Evolutionary conservation across 805 yeast species (phyloP).

Genomic region (Candida boleticola): DNA sequence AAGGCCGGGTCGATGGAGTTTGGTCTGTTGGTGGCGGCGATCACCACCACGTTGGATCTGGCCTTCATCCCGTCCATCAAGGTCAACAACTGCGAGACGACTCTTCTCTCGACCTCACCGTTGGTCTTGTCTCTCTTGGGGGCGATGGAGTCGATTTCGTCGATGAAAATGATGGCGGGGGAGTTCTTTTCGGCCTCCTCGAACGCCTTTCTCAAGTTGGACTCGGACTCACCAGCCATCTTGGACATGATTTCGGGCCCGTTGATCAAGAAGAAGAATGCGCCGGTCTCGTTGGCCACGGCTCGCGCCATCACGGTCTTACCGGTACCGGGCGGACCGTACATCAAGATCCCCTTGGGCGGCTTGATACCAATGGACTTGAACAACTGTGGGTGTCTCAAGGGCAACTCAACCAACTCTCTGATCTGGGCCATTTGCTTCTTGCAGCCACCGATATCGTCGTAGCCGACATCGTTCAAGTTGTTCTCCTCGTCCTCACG

Average conservation of each 20-base stretch:
- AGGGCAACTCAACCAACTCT: constrained; percentile 96
- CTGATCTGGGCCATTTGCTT: constrained; percentile 99
- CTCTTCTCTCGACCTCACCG: constrained; percentile 99
- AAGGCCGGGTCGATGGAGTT: constrained; percentile 84
- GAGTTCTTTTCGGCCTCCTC: constrained; percentile 99
- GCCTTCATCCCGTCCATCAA: constrained; percentile 99
- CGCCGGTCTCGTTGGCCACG: constrained; percentile 99
- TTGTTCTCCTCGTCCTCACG: constrained; percentile 98
- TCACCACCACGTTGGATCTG: constrained; percentile 96
- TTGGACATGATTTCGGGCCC: constrained; percentile 99
- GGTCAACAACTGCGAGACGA: constrained; percentile 94
- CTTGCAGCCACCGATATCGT: constrained; percentile 98
- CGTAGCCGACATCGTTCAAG: constrained; percentile 96
- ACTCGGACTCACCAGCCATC: constrained; percentile 99
- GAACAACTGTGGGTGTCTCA: constrained; percentile 97
- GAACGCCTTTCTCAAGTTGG: constrained; percentile 94
- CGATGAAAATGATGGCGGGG: constrained; percentile 95
- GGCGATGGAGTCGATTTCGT: constrained; percentile 98
- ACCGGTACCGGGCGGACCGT: constrained; percentile 99
- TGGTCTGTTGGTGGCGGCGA: constrained; percentile 94
- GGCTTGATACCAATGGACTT: constrained; percentile 98
- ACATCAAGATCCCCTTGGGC: constrained; percentile 96
- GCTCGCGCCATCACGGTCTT: constrained; percentile 99
- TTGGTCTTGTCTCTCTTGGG: constrained; percentile 99
- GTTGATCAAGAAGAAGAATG: constrained; percentile 94